Evolutionary conservation across 306 rosid genomes (phyloP).

Genomic region (Cucurbita ficifolia): DNA sequence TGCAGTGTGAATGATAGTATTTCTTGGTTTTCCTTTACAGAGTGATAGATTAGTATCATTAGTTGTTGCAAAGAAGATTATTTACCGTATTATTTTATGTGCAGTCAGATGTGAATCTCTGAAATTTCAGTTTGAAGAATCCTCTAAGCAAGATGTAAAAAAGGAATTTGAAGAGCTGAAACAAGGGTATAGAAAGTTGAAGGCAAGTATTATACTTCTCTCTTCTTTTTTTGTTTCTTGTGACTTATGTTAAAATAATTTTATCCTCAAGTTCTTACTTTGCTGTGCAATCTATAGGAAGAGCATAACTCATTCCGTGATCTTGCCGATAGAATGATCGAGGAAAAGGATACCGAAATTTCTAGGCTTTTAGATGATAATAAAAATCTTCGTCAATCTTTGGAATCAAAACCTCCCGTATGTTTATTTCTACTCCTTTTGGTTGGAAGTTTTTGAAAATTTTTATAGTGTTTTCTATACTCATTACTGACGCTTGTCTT

Average conservation of each 20-base stretch:
- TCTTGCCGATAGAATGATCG: slow-evolving; percentile 89
- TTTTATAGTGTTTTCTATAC: not conserved
- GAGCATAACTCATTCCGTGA: slow-evolving; percentile 77
- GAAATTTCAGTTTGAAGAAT: slow-evolving; percentile 68
- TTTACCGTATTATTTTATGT: slow-evolving; percentile 11
- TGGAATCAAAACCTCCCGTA: slow-evolving; percentile 61
- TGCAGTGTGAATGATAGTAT: slow-evolving; percentile 10
- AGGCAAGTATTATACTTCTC: slow-evolving; percentile 33
- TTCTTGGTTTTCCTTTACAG: not conserved
- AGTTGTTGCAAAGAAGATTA: slow-evolving; percentile 3
- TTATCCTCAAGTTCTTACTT: slow-evolving; percentile 13
- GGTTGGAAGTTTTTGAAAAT: not conserved
- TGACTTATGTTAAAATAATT: not conserved
- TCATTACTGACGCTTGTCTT: not conserved
- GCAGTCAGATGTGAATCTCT: slow-evolving; percentile 77
- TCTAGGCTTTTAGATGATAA: slow-evolving; percentile 68
- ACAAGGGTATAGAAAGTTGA: slow-evolving; percentile 47
- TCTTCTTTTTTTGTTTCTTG: not conserved
- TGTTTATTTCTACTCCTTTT: slow-evolving; percentile 15
- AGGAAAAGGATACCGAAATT: slow-evolving; percentile 81
- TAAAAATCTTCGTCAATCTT: slow-evolving; percentile 55
- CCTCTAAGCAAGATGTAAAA: slow-evolving; percentile 36
- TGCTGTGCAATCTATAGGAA: slow-evolving; percentile 36
- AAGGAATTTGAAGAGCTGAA: slow-evolving; percentile 84
- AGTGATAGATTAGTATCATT: not conserved